These are phyloP conservation scores for Beta corolliflora DNA, from an alignment of 179 eudicot genomes.

Conservation along the genomic window DNA sequence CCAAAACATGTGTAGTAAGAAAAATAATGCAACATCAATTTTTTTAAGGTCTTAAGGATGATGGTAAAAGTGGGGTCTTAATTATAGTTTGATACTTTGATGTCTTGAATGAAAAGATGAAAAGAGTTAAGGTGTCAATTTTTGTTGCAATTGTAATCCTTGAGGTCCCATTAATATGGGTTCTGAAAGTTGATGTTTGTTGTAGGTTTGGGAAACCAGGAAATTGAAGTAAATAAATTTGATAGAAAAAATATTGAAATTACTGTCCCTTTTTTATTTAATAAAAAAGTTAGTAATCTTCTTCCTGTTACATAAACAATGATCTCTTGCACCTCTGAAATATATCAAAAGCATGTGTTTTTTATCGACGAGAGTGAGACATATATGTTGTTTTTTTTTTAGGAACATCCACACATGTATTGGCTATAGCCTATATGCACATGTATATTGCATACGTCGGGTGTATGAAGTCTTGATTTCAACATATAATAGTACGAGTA, in stretches of 20 bases:
- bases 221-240: not conserved
- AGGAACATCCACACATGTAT: too few species aligned
- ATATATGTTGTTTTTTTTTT: too few species aligned
- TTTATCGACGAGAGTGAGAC: too few species aligned
- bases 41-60: too few species aligned
- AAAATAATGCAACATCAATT: not conserved
- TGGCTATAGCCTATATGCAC: too few species aligned
- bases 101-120: too few species aligned
- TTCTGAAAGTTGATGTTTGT: conserved; percentile 9
- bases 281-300: not conserved
- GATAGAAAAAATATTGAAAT: not conserved
- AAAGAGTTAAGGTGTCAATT: not conserved
- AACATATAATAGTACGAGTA: too few species aligned
- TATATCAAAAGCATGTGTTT: not conserved
- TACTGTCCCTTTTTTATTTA: not conserved
- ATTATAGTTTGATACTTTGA: not conserved
- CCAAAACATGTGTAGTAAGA: conserved; percentile 29
- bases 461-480: too few species aligned
- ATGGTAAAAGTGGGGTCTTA: not conserved
- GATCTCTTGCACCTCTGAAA: not conserved
- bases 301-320: not conserved
- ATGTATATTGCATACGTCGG: too few species aligned
- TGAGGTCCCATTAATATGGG: conserved; percentile 9
- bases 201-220: not conserved
- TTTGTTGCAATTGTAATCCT: conserved; percentile 13